Evolutionary conservation across 2,329 filamentous ascomycete species (phyloP), one percentile per base, ranked within the genome.

Genomic region (Aspergillus glaucus): DNA sequence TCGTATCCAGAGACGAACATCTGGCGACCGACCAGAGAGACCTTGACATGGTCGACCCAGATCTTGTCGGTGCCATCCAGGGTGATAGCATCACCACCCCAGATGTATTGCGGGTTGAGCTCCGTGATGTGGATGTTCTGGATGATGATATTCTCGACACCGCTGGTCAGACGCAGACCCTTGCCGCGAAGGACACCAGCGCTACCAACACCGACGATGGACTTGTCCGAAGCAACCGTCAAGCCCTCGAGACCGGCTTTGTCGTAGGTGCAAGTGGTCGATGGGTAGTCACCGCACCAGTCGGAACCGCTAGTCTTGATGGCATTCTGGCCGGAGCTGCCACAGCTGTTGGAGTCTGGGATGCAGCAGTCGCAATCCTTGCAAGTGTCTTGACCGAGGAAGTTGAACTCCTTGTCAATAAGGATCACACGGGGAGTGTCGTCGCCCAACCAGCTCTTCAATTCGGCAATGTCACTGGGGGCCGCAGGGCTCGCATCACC

Each of bases 21-120:
- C 47, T 62, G 61, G 24, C 56, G 61, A 43, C 62, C 59, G 22
- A 76, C 68, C 17, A 71, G 62, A 34, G 53, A 57, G 24, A 61
- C 52, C 46, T 62, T 76, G 47, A 75, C 71, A 47, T 77, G 74
- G 60, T 77, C 75, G 54, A 77, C 73, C 74, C 75, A 77, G 55
- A 68, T 45, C 39, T 58, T 55, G 42, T 62, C 55, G 4, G 72
- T 64, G 37, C 69, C 69, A 45, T 76, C 68, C 6, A 80, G 62
- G 14, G 74, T 75, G 60, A 81, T 78, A 32, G 74, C 78, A 64
- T 81, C 78, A 47, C 78, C 78, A 48, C 78, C 79, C 79, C 78
- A 81, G 54, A 81, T 76, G 54, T 78, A 77, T 60, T 76, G 59
- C 2, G 78, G 78, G 68, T 81, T 81, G 24, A 71, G 51, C 36